Conservation (phyloP, 768 basidiomycete genomes). For the Leccinellum albellum region DNA sequence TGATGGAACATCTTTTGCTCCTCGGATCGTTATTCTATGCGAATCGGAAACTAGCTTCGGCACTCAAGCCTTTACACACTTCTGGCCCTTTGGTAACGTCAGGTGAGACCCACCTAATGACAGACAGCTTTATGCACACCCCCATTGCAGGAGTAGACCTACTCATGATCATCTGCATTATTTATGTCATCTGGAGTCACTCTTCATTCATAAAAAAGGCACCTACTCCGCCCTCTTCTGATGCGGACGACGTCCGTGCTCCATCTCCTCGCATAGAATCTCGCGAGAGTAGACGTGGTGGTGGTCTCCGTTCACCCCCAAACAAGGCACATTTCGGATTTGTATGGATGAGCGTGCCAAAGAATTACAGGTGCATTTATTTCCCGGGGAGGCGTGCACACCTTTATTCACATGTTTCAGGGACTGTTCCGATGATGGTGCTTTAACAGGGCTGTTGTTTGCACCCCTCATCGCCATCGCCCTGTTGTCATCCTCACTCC, state of each 20-base stretch:
- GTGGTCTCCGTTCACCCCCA: constrained; percentile 21
- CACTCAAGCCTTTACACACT: constrained; percentile 8
- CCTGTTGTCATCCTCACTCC: constrained; percentile 54
- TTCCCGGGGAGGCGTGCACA: background rate
- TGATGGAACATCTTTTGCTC: constrained; percentile 62
- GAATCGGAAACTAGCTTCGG: constrained; percentile 36
- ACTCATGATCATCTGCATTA: constrained; percentile 49
- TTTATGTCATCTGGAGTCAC: constrained; percentile 64
- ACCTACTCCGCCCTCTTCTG: constrained; percentile 11
- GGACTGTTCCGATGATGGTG: constrained; percentile 81
- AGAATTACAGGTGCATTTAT: constrained; percentile 68
- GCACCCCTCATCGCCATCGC: constrained; percentile 77
- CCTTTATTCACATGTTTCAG: constrained; percentile 38
- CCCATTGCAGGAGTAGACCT: constrained; percentile 49
- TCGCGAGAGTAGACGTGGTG: constrained; percentile 43
- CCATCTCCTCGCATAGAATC: constrained; percentile 46
- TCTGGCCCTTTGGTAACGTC: constrained; percentile 45
- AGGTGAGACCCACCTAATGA: constrained; percentile 37
- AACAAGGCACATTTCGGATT: constrained; percentile 59
- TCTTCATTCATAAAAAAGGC: constrained; percentile 38
- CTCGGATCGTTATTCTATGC: constrained; percentile 59
- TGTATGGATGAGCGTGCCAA: constrained; percentile 88
- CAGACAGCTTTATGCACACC: constrained; percentile 1
- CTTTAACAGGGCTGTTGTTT: constrained; percentile 77
- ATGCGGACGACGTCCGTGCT: constrained; percentile 17